Conservation (phyloP, 2,329 filamentous ascomycete genomes). For the Tolypocladium pustulatum region DNA sequence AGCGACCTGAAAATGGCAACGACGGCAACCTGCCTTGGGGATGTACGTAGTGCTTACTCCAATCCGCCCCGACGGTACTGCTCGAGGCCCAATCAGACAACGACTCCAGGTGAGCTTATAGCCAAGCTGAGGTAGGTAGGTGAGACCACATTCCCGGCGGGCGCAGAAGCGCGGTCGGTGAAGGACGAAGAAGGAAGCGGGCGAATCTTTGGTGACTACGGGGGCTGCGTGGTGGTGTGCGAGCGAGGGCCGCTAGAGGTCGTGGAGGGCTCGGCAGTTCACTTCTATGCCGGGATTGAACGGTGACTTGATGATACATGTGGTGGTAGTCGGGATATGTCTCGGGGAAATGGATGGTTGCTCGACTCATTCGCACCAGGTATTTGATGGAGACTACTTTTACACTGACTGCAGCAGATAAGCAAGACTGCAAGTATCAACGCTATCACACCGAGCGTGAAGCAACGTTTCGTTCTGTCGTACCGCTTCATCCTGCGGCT, state of each 20-base stretch:
- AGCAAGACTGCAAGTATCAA: neutral
- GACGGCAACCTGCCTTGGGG: no score
- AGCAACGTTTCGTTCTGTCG: neutral
- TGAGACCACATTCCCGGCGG: neutral
- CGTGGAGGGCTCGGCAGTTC: neutral
- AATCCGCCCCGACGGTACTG: neutral
- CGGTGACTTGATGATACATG: neutral
- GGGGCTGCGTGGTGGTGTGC: neutral
- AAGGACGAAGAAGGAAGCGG: neutral
- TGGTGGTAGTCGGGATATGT: neutral
- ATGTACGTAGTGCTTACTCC: neutral
- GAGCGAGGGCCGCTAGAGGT: neutral
- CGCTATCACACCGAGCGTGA: neutral
- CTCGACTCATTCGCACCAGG: neutral
- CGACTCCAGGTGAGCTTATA: neutral
- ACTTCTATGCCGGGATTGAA: neutral
- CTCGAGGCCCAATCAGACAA: neutral
- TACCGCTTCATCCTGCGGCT: neutral
- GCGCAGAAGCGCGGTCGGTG: neutral
- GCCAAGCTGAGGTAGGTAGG: neutral
- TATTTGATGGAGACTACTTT: neutral
- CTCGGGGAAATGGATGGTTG: neutral
- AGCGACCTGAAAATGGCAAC: neutral
- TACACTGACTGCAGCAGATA: neutral
- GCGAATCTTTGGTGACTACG: neutral